Evolutionary conservation across 2,329 filamentous ascomycete species (phyloP).

Genomic region (Cladosporium colombiae): DNA sequence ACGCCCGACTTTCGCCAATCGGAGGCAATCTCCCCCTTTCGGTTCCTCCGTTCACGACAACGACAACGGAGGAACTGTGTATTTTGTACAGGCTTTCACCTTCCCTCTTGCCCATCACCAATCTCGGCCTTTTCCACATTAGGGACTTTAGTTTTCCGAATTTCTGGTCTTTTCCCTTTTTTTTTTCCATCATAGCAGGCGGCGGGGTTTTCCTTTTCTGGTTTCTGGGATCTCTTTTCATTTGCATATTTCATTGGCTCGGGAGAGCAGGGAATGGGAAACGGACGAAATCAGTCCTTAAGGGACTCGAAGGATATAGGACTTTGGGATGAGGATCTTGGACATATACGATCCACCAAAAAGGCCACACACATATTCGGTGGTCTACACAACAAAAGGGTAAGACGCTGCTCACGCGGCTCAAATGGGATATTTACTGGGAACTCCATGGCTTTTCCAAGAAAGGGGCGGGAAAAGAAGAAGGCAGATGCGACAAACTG

Average conservation of each 20-base stretch:
- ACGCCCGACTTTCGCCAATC: neutral
- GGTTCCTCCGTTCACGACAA: neutral
- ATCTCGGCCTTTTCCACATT: neutral
- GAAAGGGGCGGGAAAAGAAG: neutral
- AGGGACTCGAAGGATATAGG: neutral
- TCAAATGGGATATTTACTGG: neutral
- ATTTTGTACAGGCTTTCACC: neutral
- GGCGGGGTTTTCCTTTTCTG: conserved; percentile 6
- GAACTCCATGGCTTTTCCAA: neutral
- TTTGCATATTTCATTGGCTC: neutral
- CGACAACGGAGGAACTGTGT: neutral
- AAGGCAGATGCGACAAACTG: neutral
- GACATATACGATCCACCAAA: neutral
- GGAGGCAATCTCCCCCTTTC: neutral
- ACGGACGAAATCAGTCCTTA: neutral
- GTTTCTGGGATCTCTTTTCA: neutral
- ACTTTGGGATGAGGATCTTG: neutral
- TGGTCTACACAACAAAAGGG: neutral
- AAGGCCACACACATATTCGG: neutral
- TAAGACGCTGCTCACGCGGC: conserved; percentile 11
- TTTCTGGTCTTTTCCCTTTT: neutral
- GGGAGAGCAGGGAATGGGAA: neutral
- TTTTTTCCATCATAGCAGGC: conserved; percentile 15
- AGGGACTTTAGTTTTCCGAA: neutral
- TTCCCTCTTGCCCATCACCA: neutral